Base-by-base conservation (phyloP, 2,329 filamentous ascomycete genomes). In the Fusarium heterosporum region DNA sequence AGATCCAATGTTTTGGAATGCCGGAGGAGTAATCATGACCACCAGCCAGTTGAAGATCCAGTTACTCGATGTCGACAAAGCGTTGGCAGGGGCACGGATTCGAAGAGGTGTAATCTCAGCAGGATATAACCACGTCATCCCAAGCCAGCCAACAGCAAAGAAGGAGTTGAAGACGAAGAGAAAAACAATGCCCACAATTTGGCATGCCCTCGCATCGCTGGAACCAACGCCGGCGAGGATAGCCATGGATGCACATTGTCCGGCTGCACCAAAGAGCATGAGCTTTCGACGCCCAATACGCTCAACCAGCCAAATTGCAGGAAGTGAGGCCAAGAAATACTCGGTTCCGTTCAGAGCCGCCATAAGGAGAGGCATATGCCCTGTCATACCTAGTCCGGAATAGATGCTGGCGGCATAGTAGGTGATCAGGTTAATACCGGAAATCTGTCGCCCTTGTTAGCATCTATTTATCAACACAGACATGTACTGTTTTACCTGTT, bases 241-340 rank as follows among this genome's bases (percentile, higher is more conserved):
- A 3, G 88, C 84, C 90, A 93, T 92, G 50, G 86, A 82, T 2
- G 78, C 80, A 2, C 85, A 87, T 74, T 90, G 87, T 60, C 87
- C 87, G 3, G 83, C 73, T 36, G 87, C 87, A 52, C 90, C 90
- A 64, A 92, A 86, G 17, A 93, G 78, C 89, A 93, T 93, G 61
- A 93, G 84, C 72, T 86, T 85, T 17, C 90, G 84, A 28, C 91
- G 87, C 12, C 89, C 89, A 5, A 89, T 85, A 3, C 85, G 84
- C 75, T 91, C 89, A 36, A 90, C 87, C 26, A 90, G 81, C 74
- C 88, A 88, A 19, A 85, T 81, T 2, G 83, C 80, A 1, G 83
- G 82, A 86, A 89, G 86, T 4, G 89, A 89, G 1, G 85, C 89
- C 74, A 90, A 87, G 75, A 89, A 81, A 52, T 87, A 80, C 69